phyloP scores from a whole-genome alignment of 352 stramenopile species.

The Plasmopara halstedii region DNA sequence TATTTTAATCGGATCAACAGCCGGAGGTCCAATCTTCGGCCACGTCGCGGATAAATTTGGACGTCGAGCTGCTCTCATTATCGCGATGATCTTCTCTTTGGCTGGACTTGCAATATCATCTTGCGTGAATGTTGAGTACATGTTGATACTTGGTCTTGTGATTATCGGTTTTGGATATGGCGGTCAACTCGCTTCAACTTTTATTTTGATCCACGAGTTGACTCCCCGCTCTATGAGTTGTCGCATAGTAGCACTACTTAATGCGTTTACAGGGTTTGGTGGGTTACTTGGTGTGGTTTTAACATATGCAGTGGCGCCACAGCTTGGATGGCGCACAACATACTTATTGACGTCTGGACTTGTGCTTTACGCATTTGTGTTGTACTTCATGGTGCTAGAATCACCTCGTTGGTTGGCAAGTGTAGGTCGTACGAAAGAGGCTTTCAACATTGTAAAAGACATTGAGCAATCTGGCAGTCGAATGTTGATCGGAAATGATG shows the following conservation, averaged over 20 bases:
- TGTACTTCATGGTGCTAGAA: conserved; percentile 48
- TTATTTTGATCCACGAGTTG: conserved; percentile 57
- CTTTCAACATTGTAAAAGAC: conserved; percentile 40
- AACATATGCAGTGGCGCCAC: conserved; percentile 35
- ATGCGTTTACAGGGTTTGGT: conserved; percentile 57
- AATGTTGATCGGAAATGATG: conserved; percentile 26
- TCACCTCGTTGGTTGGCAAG: conserved; percentile 69
- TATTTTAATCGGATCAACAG: conserved; percentile 60
- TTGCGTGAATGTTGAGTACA: too few relatives aligned
- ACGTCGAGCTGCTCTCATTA: conserved; percentile 57
- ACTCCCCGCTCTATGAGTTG: conserved; percentile 45
- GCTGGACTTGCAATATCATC: conserved; percentile 33
- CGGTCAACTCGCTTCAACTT: conserved; percentile 48
- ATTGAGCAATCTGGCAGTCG: conserved; percentile 49
- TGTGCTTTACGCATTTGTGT: conserved; percentile 41
- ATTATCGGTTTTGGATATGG: conserved; percentile 57
- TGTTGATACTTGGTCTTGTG: too few relatives aligned
- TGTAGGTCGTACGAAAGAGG: conserved; percentile 53
- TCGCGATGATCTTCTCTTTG: conserved; percentile 59
- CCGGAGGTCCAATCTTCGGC: conserved; percentile 54
- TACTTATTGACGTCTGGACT: conserved; percentile 48
- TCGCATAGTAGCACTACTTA: conserved; percentile 58
- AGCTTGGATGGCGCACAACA: conserved; percentile 52
- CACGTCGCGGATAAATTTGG: conserved; percentile 56
- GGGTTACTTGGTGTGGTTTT: conserved; percentile 50